These are phyloP conservation scores for Argentina anserina DNA, from an alignment of 306 rosid genomes.

Conservation along the genomic window DNA sequence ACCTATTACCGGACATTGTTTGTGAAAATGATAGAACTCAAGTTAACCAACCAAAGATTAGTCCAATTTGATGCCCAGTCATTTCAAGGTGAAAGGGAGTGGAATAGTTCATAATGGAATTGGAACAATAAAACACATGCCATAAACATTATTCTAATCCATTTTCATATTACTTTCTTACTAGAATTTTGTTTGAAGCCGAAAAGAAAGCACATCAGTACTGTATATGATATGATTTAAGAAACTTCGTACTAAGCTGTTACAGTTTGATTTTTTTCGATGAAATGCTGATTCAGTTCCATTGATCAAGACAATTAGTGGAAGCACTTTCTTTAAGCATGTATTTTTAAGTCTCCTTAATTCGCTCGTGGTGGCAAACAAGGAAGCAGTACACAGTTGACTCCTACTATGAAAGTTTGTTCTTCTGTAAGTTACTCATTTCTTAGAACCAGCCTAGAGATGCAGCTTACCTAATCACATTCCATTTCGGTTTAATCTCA, in stretches of 20 bases:
- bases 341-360: background rate
- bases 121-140: background rate
- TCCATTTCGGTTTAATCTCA: background rate
- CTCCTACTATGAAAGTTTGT: background rate
- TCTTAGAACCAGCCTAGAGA: background rate
- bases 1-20: background rate
- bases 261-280: background rate
- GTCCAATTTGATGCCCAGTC: background rate
- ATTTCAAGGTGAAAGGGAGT: background rate
- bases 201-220: background rate
- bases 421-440: background rate
- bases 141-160: background rate
- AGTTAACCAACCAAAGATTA: background rate
- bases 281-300: background rate
- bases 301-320: background rate
- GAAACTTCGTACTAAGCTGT: background rate
- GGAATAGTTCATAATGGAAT: constrained; percentile 2
- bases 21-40: background rate
- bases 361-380: background rate
- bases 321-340: background rate
- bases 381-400: background rate
- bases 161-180: background rate
- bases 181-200: background rate
- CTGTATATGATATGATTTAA: background rate
- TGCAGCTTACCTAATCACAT: background rate